Evolutionary conservation across 75 land plant genomes (phyloP).

Genomic region (Picea sitchensis): DNA sequence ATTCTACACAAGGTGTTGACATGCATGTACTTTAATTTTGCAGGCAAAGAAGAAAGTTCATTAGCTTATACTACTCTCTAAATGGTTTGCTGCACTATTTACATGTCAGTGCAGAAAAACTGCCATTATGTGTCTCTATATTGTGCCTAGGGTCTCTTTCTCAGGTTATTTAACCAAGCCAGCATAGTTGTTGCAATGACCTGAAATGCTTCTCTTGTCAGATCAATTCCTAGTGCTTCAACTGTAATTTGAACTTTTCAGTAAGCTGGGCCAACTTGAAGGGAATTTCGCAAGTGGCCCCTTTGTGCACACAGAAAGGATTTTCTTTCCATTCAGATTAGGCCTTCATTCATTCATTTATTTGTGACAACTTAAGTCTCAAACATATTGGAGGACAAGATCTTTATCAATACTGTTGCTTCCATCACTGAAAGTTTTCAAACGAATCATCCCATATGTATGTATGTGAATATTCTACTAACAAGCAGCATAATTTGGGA

Average conservation of each 20-base stretch:
- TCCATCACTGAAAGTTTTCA: too few species aligned
- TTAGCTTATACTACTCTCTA: neutral
- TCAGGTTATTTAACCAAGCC: neutral
- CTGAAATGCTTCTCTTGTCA: neutral
- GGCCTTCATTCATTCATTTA: neutral
- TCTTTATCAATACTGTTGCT: neutral
- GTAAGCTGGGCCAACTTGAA: neutral
- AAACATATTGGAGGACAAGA: neutral
- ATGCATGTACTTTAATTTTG: neutral
- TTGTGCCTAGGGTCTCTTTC: neutral
- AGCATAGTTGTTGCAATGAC: neutral
- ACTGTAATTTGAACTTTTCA: neutral
- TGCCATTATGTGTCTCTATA: neutral
- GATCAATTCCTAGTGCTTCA: neutral
- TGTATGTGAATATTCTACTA: too few species aligned
- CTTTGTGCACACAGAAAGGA: neutral
- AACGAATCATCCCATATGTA: too few species aligned
- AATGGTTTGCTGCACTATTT: neutral
- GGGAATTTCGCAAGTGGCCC: neutral
- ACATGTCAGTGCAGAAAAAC: neutral
- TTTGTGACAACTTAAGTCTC: too few species aligned
- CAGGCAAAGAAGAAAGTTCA: slow-evolving; percentile 2
- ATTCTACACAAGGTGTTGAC: neutral
- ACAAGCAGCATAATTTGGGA: too few species aligned
- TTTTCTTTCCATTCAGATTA: neutral